Evolutionary conservation across 768 basidiomycete genomes (phyloP).

Genomic region (Rhizopogon salebrosus): DNA sequence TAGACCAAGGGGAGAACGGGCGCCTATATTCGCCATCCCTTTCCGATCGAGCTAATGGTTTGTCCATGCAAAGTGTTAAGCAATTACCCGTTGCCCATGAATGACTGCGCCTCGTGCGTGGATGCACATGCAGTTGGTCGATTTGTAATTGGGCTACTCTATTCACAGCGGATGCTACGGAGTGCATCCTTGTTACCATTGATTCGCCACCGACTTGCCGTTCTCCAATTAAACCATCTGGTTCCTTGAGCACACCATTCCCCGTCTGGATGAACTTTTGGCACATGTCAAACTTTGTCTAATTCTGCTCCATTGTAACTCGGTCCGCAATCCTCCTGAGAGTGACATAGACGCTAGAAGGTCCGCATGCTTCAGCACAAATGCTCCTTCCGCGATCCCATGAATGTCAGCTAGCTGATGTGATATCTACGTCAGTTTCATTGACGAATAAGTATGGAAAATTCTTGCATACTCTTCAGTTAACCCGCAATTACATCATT

Average conservation of each 20-base stretch:
- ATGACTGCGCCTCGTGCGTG: neutral
- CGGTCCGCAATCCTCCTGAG: neutral
- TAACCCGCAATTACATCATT: neutral
- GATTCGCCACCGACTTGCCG: neutral
- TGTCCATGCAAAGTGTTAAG: no score
- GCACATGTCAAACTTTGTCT: neutral
- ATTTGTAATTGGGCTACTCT: neutral
- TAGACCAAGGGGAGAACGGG: no score
- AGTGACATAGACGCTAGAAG: neutral
- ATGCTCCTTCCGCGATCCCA: neutral
- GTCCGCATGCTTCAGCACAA: neutral
- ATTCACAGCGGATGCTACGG: neutral
- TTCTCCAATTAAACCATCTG: neutral
- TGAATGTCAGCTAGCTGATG: neutral
- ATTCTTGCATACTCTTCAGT: neutral
- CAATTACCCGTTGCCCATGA: neutral
- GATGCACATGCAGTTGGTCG: neutral
- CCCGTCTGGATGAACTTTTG: no score
- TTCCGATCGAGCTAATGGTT: no score
- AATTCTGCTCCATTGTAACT: neutral
- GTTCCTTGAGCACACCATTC: no score
- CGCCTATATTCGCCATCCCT: no score
- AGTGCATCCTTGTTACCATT: neutral
- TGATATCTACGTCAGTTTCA: neutral
- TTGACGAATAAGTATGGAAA: neutral